Evolutionary conservation across 306 rosid genomes (phyloP).

Genomic region (Gastrolobium villosum): DNA sequence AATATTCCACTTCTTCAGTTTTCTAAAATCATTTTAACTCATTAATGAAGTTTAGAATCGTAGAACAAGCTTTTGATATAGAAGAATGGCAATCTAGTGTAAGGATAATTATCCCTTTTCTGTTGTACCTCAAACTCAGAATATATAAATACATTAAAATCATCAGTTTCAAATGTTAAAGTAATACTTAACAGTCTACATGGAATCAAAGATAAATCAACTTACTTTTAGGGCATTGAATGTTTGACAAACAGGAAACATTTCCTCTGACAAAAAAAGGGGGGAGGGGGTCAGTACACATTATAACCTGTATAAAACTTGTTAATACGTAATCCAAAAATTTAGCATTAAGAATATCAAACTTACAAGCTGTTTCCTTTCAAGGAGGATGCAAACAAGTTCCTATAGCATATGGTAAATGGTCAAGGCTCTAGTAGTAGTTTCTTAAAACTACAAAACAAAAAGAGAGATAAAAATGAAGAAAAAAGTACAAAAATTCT

Average conservation of each 20-base stretch:
- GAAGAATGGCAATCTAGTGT: neutral
- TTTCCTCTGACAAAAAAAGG: constrained; percentile 44
- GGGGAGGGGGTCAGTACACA: constrained; percentile 34
- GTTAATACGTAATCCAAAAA: neutral
- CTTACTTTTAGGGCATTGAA: constrained; percentile 54
- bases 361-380: constrained; percentile 60
- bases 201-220: constrained; percentile 20
- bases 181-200: constrained; percentile 9
- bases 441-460: constrained; percentile 15
- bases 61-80: neutral
- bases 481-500: neutral
- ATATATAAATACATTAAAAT: neutral
- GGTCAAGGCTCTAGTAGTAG: neutral
- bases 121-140: neutral
- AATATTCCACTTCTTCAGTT: too few species aligned
- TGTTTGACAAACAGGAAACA: constrained; percentile 54
- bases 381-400: constrained; percentile 67
- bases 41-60: too few species aligned
- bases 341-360: neutral
- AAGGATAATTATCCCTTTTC: neutral
- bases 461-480: neutral
- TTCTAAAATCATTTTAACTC: too few species aligned
- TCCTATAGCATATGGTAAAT: constrained; percentile 51
- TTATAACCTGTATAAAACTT: neutral
- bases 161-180: neutral